Evolutionary conservation across 2,329 filamentous ascomycete genomes (phyloP).

Genomic region (Aspergillus pseudoglaucus): DNA sequence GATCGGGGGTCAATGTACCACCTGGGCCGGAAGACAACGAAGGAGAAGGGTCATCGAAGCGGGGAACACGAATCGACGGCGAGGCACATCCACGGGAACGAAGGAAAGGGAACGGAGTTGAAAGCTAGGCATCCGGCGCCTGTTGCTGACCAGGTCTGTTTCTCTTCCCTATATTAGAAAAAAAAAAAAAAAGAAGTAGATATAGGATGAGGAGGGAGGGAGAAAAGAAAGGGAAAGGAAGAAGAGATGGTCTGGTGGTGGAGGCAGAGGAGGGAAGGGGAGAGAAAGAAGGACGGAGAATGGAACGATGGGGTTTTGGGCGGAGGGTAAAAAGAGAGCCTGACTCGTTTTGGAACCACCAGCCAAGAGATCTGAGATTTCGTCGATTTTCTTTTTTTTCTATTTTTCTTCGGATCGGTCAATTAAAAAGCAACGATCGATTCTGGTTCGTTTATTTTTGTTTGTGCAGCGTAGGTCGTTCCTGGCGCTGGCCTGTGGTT

Average conservation of each 20-base stretch:
- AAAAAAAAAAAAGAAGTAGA: slow-evolving; percentile 1
- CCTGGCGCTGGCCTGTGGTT: too few relatives aligned
- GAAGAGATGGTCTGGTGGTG: not conserved
- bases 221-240: not conserved
- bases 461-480: too few relatives aligned
- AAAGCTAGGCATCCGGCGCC: slow-evolving; percentile 19
- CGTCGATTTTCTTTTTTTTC: too few relatives aligned
- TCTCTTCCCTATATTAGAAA: not conserved
- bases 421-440: too few relatives aligned
- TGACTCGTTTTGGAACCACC: not conserved
- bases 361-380: not conserved
- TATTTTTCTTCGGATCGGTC: too few relatives aligned
- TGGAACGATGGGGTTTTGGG: slow-evolving; percentile 2
- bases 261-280: slow-evolving; percentile 1
- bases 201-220: slow-evolving; percentile 1
- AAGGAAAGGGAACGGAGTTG: slow-evolving; percentile 9
- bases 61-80: slow-evolving; percentile 22
- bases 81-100: slow-evolving; percentile 16
- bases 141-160: not conserved
- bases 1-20: slow-evolving; percentile 30
- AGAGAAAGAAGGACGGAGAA: slow-evolving; percentile 5
- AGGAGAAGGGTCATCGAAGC: slow-evolving; percentile 36
- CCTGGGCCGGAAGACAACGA: slow-evolving; percentile 25
- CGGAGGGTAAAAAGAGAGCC: not conserved
- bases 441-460: too few relatives aligned